Conservation (phyloP, 352 stramenopile genomes). For the Phytophthora hibernalis region DNA sequence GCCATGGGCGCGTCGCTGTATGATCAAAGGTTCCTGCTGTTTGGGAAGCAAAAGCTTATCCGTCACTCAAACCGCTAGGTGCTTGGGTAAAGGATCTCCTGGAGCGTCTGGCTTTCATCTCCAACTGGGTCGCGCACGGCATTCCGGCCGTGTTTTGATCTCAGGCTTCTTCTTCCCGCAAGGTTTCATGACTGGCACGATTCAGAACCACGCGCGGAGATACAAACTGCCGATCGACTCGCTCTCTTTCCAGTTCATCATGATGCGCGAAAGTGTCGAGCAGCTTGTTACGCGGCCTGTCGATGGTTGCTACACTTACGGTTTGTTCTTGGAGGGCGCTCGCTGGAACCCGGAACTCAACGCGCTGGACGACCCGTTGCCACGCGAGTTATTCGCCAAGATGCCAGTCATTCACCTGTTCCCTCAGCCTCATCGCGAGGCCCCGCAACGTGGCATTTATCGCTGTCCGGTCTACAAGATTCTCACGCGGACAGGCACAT, state of each 20-base stretch:
- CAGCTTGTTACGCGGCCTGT: constrained; percentile 39
- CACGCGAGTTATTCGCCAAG: constrained; percentile 93
- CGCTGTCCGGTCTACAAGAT: constrained; percentile 97
- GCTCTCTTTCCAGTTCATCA: constrained; percentile 83
- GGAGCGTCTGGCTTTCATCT: constrained; percentile 74
- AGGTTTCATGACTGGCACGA: constrained; percentile 92
- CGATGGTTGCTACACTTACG: constrained; percentile 44
- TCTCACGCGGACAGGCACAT: constrained; percentile 81
- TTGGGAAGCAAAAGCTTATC: constrained; percentile 92
- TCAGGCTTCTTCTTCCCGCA: constrained; percentile 94
- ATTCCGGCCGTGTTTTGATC: constrained; percentile 91
- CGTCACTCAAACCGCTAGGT: constrained; percentile 90
- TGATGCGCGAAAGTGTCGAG: constrained; percentile 62
- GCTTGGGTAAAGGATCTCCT: constrained; percentile 91
- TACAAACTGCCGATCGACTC: constrained; percentile 90
- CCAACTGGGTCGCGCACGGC: constrained; percentile 75
- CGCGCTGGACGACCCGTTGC: constrained; percentile 88
- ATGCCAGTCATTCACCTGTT: constrained; percentile 92
- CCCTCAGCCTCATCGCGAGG: constrained; percentile 79
- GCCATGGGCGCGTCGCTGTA: constrained; percentile 88
- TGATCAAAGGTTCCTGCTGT: constrained; percentile 86
- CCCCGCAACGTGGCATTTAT: constrained; percentile 88
- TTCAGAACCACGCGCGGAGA: constrained; percentile 92
- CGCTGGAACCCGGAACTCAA: constrained; percentile 55
- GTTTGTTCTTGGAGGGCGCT: constrained; percentile 50